Conservation (phyloP, 2,329 filamentous ascomycete genomes). For the Xylariaceae sp. region DNA sequence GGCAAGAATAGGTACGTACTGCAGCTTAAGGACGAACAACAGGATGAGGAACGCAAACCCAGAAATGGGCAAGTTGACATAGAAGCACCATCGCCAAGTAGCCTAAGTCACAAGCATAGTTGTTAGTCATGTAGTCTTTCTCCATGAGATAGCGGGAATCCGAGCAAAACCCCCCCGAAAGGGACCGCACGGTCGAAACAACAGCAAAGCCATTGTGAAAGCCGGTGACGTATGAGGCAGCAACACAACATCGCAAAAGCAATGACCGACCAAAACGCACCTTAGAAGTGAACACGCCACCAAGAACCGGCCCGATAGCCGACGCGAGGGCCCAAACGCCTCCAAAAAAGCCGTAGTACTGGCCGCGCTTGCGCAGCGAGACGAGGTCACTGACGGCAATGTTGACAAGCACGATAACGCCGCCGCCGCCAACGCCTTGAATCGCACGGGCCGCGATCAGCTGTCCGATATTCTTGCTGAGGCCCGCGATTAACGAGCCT, state of each 20-base stretch:
- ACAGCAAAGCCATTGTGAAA: background rate
- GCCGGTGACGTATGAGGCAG: background rate
- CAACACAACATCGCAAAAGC: background rate
- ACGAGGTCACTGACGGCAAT: constrained; percentile 56
- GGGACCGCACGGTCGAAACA: background rate
- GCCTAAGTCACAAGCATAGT: constrained; percentile 30
- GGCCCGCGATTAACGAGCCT: constrained; percentile 51
- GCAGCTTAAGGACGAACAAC: constrained; percentile 61
- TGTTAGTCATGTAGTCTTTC: background rate
- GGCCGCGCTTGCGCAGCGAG: constrained; percentile 46
- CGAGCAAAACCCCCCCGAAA: background rate
- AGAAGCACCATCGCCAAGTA: constrained; percentile 66
- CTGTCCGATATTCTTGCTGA: constrained; percentile 47
- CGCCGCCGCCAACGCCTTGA: constrained; percentile 55
- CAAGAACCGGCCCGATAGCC: constrained; percentile 62
- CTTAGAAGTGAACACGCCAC: constrained; percentile 62
- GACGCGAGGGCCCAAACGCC: constrained; percentile 61
- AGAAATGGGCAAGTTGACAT: constrained; percentile 56
- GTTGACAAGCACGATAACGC: constrained; percentile 56
- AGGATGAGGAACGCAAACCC: constrained; percentile 47
- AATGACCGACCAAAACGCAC: constrained; percentile 6
- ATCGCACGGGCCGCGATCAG: constrained; percentile 53
- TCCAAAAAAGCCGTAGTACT: constrained; percentile 52
- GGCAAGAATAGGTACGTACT: constrained; percentile 33
- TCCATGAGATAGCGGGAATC: background rate